These are phyloP conservation scores for Austroboletus festivus DNA, from an alignment of 768 basidiomycete species.

Conservation along the genomic window DNA sequence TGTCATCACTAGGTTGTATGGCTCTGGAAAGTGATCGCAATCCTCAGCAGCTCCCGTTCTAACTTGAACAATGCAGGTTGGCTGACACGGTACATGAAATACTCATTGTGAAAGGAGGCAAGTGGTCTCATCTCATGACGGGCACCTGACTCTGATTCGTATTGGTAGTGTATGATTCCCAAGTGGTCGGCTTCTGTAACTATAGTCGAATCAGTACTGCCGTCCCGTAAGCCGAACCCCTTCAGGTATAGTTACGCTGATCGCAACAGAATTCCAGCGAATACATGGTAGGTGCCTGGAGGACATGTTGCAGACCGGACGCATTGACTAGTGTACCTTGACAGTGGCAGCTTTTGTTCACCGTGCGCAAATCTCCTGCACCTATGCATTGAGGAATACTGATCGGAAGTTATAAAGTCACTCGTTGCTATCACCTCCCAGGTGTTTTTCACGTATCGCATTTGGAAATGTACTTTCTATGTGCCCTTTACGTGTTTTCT, in stretches of 20 bases:
- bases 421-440: constrained; percentile 6
- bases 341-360: constrained; percentile 6
- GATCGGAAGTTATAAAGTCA: background rate
- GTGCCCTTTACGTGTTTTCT: background rate
- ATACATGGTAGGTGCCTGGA: constrained; percentile 2
- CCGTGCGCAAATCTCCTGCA: background rate
- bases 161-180: constrained; percentile 1
- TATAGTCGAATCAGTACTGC: background rate
- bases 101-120: constrained; percentile 3
- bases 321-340: background rate
- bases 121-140: background rate
- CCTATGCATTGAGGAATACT: background rate
- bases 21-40: background rate
- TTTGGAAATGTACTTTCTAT: constrained; percentile 9
- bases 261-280: background rate
- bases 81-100: background rate
- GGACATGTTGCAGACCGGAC: background rate
- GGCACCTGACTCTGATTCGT: background rate
- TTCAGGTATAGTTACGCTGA: background rate
- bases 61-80: background rate
- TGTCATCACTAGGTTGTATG: background rate
- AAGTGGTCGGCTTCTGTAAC: background rate
- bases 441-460: constrained; percentile 8
- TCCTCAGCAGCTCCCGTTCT: background rate
- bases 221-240: background rate